Evolutionary conservation across 305 asterid species (phyloP).

Genomic region (Fraxinus nigra): DNA sequence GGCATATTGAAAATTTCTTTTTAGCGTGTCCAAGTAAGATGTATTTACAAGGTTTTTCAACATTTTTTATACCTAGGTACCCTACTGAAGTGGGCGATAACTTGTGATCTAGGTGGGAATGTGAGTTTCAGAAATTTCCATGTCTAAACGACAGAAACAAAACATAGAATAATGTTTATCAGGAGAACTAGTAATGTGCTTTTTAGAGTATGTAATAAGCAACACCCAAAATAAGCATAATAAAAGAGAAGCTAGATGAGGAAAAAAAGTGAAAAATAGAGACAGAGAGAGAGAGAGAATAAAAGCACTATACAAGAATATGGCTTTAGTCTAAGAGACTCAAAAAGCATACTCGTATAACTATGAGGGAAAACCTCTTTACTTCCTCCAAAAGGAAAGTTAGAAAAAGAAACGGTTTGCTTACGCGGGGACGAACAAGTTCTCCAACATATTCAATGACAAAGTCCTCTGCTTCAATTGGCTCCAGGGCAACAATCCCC

Average conservation of each 20-base stretch:
- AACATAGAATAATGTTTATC: constrained; percentile 1
- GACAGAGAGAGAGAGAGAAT: not conserved
- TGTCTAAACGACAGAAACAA: not conserved
- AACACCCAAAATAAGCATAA: not conserved
- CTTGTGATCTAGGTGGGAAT: not conserved
- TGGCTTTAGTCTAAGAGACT: not conserved
- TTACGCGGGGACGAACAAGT: constrained; percentile 90
- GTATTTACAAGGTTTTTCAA: not conserved
- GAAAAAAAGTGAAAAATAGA: not conserved
- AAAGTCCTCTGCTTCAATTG: constrained; percentile 97
- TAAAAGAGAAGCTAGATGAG: not conserved
- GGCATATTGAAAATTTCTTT: not conserved
- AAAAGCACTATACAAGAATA: not conserved
- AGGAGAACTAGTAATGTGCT: not conserved
- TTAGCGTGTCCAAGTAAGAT: not conserved
- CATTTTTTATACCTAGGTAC: not conserved
- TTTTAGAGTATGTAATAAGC: not conserved
- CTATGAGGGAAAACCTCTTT: not conserved
- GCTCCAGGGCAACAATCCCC: constrained; percentile 95
- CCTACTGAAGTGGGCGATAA: not conserved
- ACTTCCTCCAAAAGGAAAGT: not conserved
- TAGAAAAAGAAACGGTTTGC: constrained; percentile 22
- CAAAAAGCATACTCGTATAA: not conserved
- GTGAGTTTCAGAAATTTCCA: not conserved
- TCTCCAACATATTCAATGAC: constrained; percentile 99